phyloP scores from a whole-genome alignment of 192 early-diverging fungal species.

The Dissophora globulifera region DNA sequence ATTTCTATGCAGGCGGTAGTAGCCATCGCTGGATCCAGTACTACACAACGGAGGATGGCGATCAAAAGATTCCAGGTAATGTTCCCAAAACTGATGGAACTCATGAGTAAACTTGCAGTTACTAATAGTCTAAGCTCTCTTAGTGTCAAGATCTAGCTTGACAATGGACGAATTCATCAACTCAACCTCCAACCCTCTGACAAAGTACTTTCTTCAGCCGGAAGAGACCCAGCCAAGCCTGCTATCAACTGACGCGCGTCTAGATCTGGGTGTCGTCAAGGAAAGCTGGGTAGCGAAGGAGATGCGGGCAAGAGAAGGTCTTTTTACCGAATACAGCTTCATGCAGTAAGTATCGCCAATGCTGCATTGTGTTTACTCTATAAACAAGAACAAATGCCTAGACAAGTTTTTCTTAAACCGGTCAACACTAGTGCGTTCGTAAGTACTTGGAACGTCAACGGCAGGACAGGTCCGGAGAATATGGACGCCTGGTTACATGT shows the following conservation, averaged over 20 bases:
- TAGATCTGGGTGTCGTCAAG: conserved; percentile 39
- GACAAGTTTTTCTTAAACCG: neutral
- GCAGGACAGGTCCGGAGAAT: conserved; percentile 65
- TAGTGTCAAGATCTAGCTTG: neutral
- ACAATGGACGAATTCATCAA: conserved; percentile 44
- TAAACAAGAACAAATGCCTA: neutral
- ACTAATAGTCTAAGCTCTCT: no score
- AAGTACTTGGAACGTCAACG: conserved; percentile 95
- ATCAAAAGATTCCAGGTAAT: conserved; percentile 23
- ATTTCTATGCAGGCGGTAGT: conserved; percentile 51
- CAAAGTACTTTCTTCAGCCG: conserved; percentile 46
- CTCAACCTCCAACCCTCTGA: conserved; percentile 29
- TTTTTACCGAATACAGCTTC: conserved; percentile 32
- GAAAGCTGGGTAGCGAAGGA: conserved; percentile 45
- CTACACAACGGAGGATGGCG: conserved; percentile 24
- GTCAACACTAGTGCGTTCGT: conserved; percentile 66
- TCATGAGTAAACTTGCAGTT: no score
- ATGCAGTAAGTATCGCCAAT: conserved; percentile 27
- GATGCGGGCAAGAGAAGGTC: conserved; percentile 28
- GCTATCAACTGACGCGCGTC: neutral
- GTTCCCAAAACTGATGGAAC: no score
- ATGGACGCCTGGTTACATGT: conserved; percentile 74
- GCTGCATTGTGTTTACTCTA: neutral
- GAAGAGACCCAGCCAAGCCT: conserved; percentile 23
- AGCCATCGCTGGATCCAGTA: conserved; percentile 55